These are phyloP conservation scores for Pseudogymnoascus verrucosus DNA, from an alignment of 2,329 filamentous ascomycete genomes.

Conservation along the genomic window DNA sequence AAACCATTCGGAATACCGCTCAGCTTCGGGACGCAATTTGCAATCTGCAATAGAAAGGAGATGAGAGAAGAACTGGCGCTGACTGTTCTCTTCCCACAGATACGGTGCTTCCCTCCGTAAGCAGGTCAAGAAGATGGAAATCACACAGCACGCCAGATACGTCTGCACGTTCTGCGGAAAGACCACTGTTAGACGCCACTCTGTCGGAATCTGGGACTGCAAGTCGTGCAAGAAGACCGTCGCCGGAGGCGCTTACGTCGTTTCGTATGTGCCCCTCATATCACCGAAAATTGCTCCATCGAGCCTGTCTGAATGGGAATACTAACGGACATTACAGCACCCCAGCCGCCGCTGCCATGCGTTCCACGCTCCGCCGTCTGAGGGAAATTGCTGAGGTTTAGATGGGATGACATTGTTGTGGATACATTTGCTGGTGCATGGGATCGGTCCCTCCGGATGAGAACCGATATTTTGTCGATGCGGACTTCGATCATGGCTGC, in stretches of 20 bases:
- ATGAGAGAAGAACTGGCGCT: conserved; percentile 1
- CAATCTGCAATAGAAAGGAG: background rate
- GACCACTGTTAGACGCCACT: conserved; percentile 82
- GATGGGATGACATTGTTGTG: conserved; percentile 30
- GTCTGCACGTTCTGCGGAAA: conserved; percentile 99
- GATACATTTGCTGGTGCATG: conserved; percentile 28
- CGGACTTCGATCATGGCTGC: conserved; percentile 22
- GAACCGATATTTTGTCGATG: conserved; percentile 14
- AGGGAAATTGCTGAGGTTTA: conserved; percentile 96
- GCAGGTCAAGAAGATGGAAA: conserved; percentile 99
- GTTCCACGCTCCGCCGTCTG: conserved; percentile 94
- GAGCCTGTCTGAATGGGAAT: background rate
- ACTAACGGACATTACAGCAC: conserved; percentile 48
- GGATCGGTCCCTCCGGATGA: conserved; percentile 24
- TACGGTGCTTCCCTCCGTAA: conserved; percentile 99
- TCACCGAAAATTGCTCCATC: conserved; percentile 7
- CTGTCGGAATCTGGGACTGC: conserved; percentile 97
- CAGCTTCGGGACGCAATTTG: background rate
- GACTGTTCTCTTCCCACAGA: conserved; percentile 39
- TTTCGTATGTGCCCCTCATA: conserved; percentile 67
- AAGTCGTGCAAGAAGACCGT: conserved; percentile 89
- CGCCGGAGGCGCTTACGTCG: conserved; percentile 87
- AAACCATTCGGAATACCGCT: background rate
- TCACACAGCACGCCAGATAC: conserved; percentile 96
- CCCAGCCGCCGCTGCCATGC: conserved; percentile 84